phyloP scores from a whole-genome alignment of 2,329 filamentous ascomycete species.

The Sordariomycetes sp. region DNA sequence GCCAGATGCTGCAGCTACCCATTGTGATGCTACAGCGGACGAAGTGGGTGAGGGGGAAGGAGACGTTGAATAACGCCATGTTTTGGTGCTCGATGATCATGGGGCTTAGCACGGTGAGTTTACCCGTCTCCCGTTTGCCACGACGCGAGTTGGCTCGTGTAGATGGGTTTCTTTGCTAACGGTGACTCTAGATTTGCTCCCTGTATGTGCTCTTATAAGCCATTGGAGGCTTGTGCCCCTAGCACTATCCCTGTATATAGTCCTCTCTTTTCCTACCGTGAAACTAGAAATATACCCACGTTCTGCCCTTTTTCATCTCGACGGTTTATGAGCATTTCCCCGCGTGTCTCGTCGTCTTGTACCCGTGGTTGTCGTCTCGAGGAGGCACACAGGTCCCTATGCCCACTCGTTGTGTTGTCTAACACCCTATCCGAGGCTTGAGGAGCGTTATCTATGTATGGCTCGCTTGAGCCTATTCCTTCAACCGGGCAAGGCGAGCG shows the following conservation, averaged over 20 bases:
- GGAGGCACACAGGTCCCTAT: no score
- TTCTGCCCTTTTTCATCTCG: no score
- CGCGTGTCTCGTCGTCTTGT: no score
- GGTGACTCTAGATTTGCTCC: constrained; percentile 34
- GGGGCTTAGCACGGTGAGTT: constrained; percentile 65
- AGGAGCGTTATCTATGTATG: no score
- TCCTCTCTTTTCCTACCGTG: not conserved
- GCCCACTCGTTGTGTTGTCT: no score
- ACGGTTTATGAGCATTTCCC: no score
- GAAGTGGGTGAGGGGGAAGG: constrained; percentile 60
- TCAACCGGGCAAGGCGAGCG: no score
- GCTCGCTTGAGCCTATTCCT: no score
- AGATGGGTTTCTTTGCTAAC: not conserved
- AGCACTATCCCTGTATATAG: not conserved
- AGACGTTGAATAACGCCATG: constrained; percentile 76
- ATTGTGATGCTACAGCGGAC: constrained; percentile 88
- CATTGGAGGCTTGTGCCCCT: not conserved
- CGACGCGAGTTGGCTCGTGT: not conserved
- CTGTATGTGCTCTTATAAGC: constrained; percentile 39
- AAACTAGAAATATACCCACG: not conserved
- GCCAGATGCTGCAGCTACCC: constrained; percentile 94
- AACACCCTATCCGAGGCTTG: no score
- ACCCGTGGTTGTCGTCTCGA: no score
- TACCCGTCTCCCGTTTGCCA: not conserved
- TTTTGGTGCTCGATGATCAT: constrained; percentile 92